phyloP scores from a whole-genome alignment of 78 protist species.

The Diacronema lutheri region DNA sequence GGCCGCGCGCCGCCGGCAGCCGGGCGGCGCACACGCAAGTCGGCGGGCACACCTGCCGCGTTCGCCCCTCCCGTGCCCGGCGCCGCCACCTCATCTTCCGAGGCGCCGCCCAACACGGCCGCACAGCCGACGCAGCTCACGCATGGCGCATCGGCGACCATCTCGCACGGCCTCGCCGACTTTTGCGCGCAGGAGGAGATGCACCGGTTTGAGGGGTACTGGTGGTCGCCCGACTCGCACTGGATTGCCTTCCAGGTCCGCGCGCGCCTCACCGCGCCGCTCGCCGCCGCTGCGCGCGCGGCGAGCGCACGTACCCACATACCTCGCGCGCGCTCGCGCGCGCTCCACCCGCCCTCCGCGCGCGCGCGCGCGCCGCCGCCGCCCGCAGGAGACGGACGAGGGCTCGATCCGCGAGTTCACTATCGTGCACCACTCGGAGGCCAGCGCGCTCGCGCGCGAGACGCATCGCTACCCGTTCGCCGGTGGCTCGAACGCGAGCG shows the following conservation, averaged over 20 bases:
- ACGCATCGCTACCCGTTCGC: background rate
- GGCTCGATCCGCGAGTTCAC: background rate
- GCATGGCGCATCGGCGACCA: slow-evolving; percentile 10
- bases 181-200: slow-evolving; percentile 30
- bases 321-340: too few relatives aligned
- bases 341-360: too few relatives aligned
- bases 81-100: background rate
- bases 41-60: too few relatives aligned
- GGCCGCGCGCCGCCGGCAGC: background rate
- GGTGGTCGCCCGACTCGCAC: background rate
- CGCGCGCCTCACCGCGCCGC: too few relatives aligned
- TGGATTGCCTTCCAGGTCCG: background rate
- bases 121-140: slow-evolving; percentile 30
- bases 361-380: too few relatives aligned
- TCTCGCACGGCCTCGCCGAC: slow-evolving; percentile 33
- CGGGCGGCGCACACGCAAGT: too few relatives aligned
- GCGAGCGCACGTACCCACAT: too few relatives aligned
- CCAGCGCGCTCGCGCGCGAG: background rate
- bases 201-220: background rate
- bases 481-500: background rate
- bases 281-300: too few relatives aligned
- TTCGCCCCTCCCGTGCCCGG: too few relatives aligned
- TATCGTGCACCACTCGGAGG: background rate
- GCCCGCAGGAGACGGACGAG: background rate
- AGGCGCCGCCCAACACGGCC: background rate